A percentile compares a stretch with the other conserved stretches of the same genome.
These are phyloP conservation scores for Polymyxa betae DNA, from an alignment of 208 protist genomes.

Conservation along the genomic window DNA sequence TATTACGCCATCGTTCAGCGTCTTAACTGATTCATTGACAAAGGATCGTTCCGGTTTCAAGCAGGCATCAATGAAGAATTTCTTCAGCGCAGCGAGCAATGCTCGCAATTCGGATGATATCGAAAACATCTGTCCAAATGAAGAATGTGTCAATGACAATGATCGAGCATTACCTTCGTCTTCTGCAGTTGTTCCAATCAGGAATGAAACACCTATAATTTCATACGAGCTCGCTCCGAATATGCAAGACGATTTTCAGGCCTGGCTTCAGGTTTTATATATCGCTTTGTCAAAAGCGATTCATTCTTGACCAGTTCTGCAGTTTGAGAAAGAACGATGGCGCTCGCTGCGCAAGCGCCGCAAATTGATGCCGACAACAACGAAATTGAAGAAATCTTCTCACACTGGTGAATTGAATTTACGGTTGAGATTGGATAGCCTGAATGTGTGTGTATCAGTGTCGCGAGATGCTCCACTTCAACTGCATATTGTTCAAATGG, in stretches of 20 bases:
- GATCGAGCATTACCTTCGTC: background rate
- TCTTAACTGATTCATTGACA: background rate
- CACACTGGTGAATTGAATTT: background rate
- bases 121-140: background rate
- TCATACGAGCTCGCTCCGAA: background rate
- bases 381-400: background rate
- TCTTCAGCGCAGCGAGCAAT: background rate
- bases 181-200: background rate
- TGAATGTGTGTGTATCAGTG: too few relatives aligned
- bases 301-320: background rate
- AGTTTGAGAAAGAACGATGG: constrained; percentile 46
- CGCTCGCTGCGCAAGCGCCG: background rate
- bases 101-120: constrained; percentile 12
- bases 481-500: too few relatives aligned
- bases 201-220: background rate
- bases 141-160: background rate
- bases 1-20: constrained; percentile 76
- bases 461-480: too few relatives aligned
- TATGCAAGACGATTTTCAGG: constrained; percentile 3
- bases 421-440: background rate
- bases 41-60: background rate
- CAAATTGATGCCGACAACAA: background rate
- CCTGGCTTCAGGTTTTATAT: background rate
- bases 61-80: background rate
- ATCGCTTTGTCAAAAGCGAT: background rate